These are phyloP conservation scores for Neurospora sp. DNA, from an alignment of 495 filamentous ascomycete genomes.

Conservation along the genomic window DNA sequence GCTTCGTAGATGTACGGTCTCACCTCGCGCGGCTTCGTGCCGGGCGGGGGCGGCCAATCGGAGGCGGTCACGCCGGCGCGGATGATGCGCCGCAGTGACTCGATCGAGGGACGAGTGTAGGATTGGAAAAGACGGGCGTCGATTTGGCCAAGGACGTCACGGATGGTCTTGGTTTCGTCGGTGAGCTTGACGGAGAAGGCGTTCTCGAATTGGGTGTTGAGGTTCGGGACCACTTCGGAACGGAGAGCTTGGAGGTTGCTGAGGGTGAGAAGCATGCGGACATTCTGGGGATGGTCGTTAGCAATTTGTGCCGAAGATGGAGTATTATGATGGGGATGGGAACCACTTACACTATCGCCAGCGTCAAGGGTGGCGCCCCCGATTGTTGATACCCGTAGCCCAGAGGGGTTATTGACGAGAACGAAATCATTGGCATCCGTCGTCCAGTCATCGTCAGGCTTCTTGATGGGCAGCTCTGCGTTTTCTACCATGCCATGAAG, in stretches of 20 bases:
- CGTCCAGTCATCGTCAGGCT: conserved; percentile 47
- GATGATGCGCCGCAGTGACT: conserved; percentile 52
- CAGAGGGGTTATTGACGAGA: conserved; percentile 7
- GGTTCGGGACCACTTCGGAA: conserved; percentile 63
- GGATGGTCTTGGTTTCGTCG: conserved; percentile 81
- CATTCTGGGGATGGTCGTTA: conserved; percentile 48
- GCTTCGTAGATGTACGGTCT: conserved; percentile 81
- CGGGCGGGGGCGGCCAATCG: conserved; percentile 55
- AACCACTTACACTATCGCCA: conserved; percentile 52
- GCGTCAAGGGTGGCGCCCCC: conserved; percentile 52
- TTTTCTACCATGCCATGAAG: conserved; percentile 93
- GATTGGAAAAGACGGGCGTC: conserved; percentile 81
- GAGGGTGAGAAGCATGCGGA: conserved; percentile 85
- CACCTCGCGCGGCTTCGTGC: conserved; percentile 58
- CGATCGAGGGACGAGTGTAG: conserved; percentile 68
- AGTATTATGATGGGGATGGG: background rate
- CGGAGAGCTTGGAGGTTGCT: conserved; percentile 77
- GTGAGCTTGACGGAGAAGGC: conserved; percentile 83
- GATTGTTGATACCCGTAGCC: conserved; percentile 18
- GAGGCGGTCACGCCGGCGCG: conserved; percentile 56
- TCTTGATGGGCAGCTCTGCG: conserved; percentile 60
- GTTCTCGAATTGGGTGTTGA: conserved; percentile 80
- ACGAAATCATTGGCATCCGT: conserved; percentile 37
- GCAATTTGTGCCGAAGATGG: background rate
- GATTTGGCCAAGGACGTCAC: conserved; percentile 80